Percentiles rank a stretch among this genome's conserved stretches.
phyloP scores from a whole-genome alignment of 352 stramenopile genomes.

The Phytophthora syringae region DNA sequence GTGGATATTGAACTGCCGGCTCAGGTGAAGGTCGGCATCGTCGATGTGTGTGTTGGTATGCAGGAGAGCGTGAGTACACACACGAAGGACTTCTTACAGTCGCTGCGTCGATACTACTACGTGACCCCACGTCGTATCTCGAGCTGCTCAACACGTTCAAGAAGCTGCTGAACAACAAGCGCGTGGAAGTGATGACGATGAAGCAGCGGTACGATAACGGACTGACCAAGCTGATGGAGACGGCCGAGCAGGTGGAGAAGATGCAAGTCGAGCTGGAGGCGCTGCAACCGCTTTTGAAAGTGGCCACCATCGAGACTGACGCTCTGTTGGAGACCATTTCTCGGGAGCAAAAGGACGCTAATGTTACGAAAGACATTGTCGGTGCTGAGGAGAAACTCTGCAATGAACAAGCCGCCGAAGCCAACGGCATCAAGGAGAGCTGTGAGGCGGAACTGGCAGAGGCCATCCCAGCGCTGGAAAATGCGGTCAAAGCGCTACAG shows the following conservation, averaged over 20 bases:
- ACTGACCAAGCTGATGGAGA: slow-evolving; percentile 94
- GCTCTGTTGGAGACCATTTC: slow-evolving; percentile 90
- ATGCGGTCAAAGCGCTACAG: slow-evolving; percentile 91
- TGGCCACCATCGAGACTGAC: slow-evolving; percentile 92
- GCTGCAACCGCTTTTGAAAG: slow-evolving; percentile 92
- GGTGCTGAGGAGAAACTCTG: slow-evolving; percentile 85
- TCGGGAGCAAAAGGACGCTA: slow-evolving; percentile 87
- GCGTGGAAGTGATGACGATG: slow-evolving; percentile 90
- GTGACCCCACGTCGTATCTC: slow-evolving; percentile 96
- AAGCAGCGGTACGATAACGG: slow-evolving; percentile 94
- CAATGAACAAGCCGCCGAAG: slow-evolving; percentile 88
- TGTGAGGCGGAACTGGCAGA: slow-evolving; percentile 94
- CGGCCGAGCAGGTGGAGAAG: slow-evolving; percentile 92
- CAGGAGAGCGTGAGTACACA: slow-evolving; percentile 91
- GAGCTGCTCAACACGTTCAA: slow-evolving; percentile 97
- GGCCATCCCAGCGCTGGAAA: slow-evolving; percentile 92
- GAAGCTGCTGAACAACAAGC: slow-evolving; percentile 91
- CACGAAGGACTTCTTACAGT: slow-evolving; percentile 86
- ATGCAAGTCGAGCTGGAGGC: slow-evolving; percentile 95
- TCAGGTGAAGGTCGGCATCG: slow-evolving; percentile 83
- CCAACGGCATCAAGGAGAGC: slow-evolving; percentile 89
- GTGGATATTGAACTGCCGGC: slow-evolving; percentile 86
- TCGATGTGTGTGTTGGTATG: slow-evolving; percentile 96
- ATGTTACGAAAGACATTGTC: slow-evolving; percentile 87
- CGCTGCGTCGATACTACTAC: slow-evolving; percentile 94